Evolutionary conservation across 2,329 filamentous ascomycete species (phyloP), one percentile per base, ranked within the genome.

Genomic region (Calonectria ilicicola): DNA sequence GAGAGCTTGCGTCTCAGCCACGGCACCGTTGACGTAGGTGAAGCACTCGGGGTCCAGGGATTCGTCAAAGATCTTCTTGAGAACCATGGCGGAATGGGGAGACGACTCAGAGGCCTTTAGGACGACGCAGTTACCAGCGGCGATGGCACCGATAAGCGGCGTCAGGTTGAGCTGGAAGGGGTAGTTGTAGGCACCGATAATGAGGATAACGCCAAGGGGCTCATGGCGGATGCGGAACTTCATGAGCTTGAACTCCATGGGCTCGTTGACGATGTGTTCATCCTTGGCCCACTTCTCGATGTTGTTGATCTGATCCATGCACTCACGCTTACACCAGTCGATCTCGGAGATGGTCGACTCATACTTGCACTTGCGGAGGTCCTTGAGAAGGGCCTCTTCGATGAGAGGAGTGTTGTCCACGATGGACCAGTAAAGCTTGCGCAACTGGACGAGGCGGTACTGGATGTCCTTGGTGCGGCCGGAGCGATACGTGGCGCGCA

Each of bases 181-280:
- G 83, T 96, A 98, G 87, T 99, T 99, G 90, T 95, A 98, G 51
- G 97, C 92, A 70, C 95, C 95, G 81, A 98, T 97, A 80, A 98
- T 91, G 78, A 98, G 87, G 14, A 95, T 91, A 47, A 92, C 87
- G 42, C 97, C 97, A 70, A 98, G 84, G 1, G 97, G 97, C 81
- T 98, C 96, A 86, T 98, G 97, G 76, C 92, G 89, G 82, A 97
- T 92, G 81, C 90, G 93, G 44, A 95, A 93, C 69, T 88, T 92
- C 85, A 98, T 89, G 49, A 93, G 81, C 77, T 89, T 89, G 84
- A 93, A 95, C 49, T 89, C 88, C 56, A 95, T 82, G 15, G 92
- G 87, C 21, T 97, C 93, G 81, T 95, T 93, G 51, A 85, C 85
- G 38, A 95, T 88, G 79, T 88, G 89, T 84, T 98, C 95, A 81